Evolutionary conservation across 305 asterid species (phyloP), one percentile per base, ranked within the genome.

Genomic region (Lippia alba): DNA sequence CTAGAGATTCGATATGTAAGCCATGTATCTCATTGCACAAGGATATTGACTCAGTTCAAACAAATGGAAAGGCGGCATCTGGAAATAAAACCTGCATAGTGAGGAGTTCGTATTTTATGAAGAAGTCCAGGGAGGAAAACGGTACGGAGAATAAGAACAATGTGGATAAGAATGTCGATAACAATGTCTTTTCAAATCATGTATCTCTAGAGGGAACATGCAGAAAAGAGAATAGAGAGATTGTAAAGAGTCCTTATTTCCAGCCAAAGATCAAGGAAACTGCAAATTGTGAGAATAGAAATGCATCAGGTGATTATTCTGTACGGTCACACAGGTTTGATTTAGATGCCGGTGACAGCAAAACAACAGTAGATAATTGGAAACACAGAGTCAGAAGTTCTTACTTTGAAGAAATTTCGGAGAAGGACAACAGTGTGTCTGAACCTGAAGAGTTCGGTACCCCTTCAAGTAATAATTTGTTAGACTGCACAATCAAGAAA

Each of bases 71-170:
- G 73, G 56, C 55, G 30, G 64, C 68, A 54, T 75, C 80, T 12
- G 78, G 77, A 64, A 82, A 72, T 49, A 75, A 79, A 67, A 81
- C 80, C 41, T 81, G 61, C 53, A 70, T 81, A 48, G 86, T 83
- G 57, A 84, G 89, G 77, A 90, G 96, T 80, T 73, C 86, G 16
- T 89, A 87, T 86, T 90, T 89, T 76, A 49, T 76, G 81, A 82
- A 83, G 57, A 81, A 79, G 70, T 45, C 84, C 33, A 69, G 41
- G 17, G 78, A 70, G 67, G 81, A 74, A 70, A 53, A 69, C 48
- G 74, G 70, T 30, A 78, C 67, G 73, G 83, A 80, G 67, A 78
- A 61, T 58, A 79, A 74, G 70, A 53, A 17, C 55, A 72, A 79
- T 50, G 71, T 16, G 44, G 76, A 72, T 70, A 71, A 62, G 55